A percentile compares a stretch with the other conserved stretches of the same genome.
phyloP scores from a whole-genome alignment of 352 stramenopile species.

The Phytophthora palmivora region DNA sequence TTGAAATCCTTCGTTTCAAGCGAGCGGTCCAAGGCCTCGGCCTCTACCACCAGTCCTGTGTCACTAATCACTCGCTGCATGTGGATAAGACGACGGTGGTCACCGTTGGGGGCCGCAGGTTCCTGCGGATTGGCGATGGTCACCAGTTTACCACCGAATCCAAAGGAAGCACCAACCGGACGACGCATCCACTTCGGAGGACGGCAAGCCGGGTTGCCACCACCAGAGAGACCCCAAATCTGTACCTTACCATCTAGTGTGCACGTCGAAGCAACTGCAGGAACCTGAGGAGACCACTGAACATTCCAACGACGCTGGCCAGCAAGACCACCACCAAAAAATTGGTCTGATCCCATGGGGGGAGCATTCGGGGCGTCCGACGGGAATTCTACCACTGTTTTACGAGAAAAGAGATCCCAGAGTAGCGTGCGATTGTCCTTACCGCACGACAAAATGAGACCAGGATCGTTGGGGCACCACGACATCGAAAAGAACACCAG shows the following conservation, averaged over 20 bases:
- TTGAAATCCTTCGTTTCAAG: slow-evolving; percentile 93
- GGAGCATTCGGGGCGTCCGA: slow-evolving; percentile 66
- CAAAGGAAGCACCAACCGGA: slow-evolving; percentile 92
- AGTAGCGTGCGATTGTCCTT: slow-evolving; percentile 99
- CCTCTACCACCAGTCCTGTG: slow-evolving; percentile 81
- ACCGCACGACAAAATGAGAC: slow-evolving; percentile 92
- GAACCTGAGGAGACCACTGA: slow-evolving; percentile 95
- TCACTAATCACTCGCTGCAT: slow-evolving; percentile 87
- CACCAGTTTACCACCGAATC: slow-evolving; percentile 96
- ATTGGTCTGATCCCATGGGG: slow-evolving; percentile 82
- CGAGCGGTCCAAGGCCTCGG: slow-evolving; percentile 91
- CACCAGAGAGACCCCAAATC: slow-evolving; percentile 87
- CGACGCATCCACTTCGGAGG: slow-evolving; percentile 96
- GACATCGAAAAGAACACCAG: slow-evolving; percentile 96
- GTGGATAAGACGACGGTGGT: slow-evolving; percentile 80
- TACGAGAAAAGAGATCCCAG: slow-evolving; percentile 96
- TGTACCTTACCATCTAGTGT: slow-evolving; percentile 98
- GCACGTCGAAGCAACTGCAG: slow-evolving; percentile 95
- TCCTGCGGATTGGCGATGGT: slow-evolving; percentile 85
- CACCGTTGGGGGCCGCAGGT: slow-evolving; percentile 49
- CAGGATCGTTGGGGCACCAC: slow-evolving; percentile 97
- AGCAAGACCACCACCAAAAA: slow-evolving; percentile 69
- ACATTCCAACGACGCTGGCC: slow-evolving; percentile 94
- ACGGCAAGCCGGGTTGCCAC: slow-evolving; percentile 80
- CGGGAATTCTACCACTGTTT: slow-evolving; percentile 95